Percentiles rank a stretch among this genome's conserved stretches.
Evolutionary conservation across 768 basidiomycete species (phyloP).

Genomic region (Albatrellus ellisii): DNA sequence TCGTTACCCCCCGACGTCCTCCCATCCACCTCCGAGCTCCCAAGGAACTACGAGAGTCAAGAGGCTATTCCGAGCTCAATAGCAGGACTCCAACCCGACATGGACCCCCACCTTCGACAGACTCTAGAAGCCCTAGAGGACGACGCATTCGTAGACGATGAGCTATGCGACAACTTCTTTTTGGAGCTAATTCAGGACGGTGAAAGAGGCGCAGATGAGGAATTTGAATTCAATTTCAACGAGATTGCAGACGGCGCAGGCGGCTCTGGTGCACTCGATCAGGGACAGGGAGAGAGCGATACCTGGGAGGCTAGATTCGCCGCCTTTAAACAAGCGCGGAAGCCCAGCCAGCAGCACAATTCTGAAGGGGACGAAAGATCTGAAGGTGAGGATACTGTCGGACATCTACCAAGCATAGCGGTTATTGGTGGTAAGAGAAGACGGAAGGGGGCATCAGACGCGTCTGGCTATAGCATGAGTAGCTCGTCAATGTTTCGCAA

Average conservation of each 20-base stretch:
- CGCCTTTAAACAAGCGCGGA: conserved; percentile 49
- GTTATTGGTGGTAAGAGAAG: conserved; percentile 70
- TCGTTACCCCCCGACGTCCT: conserved; percentile 54
- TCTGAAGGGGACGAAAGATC: conserved; percentile 38
- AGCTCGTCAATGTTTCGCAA: conserved; percentile 93
- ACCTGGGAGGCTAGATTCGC: conserved; percentile 76
- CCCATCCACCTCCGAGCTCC: conserved; percentile 62
- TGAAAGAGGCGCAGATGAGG: conserved; percentile 49
- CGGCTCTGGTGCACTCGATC: conserved; percentile 18
- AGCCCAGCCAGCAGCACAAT: conserved; percentile 15
- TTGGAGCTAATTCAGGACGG: conserved; percentile 57
- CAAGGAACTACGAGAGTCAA: conserved; percentile 61
- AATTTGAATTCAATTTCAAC: conserved; percentile 51
- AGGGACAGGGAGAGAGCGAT: conserved; percentile 22
- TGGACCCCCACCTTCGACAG: conserved; percentile 93
- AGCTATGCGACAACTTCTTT: conserved; percentile 66
- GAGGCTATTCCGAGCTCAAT: conserved; percentile 74
- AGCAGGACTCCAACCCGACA: conserved; percentile 84
- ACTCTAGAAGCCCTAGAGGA: conserved; percentile 90
- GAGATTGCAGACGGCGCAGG: conserved; percentile 27
- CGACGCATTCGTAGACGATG: conserved; percentile 83
- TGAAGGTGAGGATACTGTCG: conserved; percentile 74
- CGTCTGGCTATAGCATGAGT: conserved; percentile 95
- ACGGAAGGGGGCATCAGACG: conserved; percentile 65
- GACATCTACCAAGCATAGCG: conserved; percentile 59